Base-by-base conservation (phyloP, 768 basidiomycete genomes). In the Phaeotremella skinneri region DNA sequence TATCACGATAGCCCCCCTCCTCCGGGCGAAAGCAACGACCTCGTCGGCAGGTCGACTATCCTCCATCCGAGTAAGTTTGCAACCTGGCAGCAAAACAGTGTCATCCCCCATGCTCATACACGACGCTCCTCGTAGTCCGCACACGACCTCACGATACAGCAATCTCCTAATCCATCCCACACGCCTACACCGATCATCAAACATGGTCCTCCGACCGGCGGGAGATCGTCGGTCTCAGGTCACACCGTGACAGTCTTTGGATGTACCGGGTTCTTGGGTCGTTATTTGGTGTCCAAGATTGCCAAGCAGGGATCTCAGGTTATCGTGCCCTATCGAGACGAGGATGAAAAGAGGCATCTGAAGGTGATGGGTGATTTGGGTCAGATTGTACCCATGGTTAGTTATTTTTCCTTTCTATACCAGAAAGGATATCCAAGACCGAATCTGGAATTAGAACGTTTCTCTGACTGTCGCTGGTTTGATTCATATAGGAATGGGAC, bases 211-310 rank as follows among this genome's bases (percentile, higher is more conserved):
- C 85, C 72, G 13, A 74, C 76, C 13, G 76, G 76, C 11, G 77
- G 77, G 87, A 52, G 92, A 87, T 61, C 89, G 71, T 87, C 90
- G 2, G 86, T 87, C 59, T 86, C 87, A 41, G 96, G 94, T 2
- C 92, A 93, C 79, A 84, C 87, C 34, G 94, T 88, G 41, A 99
- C 96, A 16, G 93, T 98, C 50, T 98, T 99, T 81, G 96, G 96
- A 23, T 89, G 87, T 75, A 96, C 93, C 2, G 90, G 93, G 4
- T 98, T 97, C 77, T 80, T 99, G 58, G 96, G 94, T 45, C 82
- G 92, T 73, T 98, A 98, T 78, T 81, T 97, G 43, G 90, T 97
- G 39, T 84, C 88, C 30, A 97, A 97, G 81, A 84, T 99, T 90
- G 94, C 90, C 60, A 91, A 90, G 79, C 81, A 84, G 74, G 94